Conservation (phyloP, 2,329 filamentous ascomycete species). For the Xylogone sp. region DNA sequence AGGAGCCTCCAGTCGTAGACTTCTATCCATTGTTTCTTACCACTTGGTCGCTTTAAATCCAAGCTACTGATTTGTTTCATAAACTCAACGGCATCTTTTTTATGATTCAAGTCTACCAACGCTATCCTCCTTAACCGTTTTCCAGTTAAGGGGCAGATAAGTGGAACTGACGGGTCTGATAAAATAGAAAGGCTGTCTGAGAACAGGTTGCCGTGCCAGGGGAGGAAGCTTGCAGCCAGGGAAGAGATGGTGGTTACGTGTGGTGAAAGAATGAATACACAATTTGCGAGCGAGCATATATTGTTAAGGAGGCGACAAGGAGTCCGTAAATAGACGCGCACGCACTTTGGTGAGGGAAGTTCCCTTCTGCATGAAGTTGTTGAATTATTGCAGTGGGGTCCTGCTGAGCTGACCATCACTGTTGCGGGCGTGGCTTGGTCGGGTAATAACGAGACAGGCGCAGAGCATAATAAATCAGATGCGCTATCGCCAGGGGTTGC, state of each 20-base stretch:
- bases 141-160: constrained; percentile 10
- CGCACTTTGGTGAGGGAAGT: constrained; percentile 39
- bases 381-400: neutral
- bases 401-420: neutral
- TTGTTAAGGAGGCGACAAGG: constrained; percentile 7
- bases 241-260: constrained; percentile 13
- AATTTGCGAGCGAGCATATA: constrained; percentile 13
- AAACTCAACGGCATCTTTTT: constrained; percentile 26
- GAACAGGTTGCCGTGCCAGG: constrained; percentile 14
- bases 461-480: neutral
- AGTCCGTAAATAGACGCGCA: neutral
- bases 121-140: constrained; percentile 24
- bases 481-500: neutral
- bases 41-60: constrained; percentile 16
- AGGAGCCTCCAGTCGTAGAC: constrained; percentile 37
- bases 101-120: constrained; percentile 30
- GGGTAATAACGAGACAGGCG: neutral
- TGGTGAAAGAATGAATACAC: constrained; percentile 23
- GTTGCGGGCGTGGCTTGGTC: neutral
- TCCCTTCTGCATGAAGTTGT: neutral
- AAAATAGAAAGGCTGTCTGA: constrained; percentile 4
- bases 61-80: constrained; percentile 23
- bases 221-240: constrained; percentile 18
- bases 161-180: constrained; percentile 10
- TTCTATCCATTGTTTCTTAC: constrained; percentile 26